Evolutionary conservation across 257 asterid genomes (phyloP), one percentile per base, ranked within the genome.

Genomic region (Solanum arcanum): DNA sequence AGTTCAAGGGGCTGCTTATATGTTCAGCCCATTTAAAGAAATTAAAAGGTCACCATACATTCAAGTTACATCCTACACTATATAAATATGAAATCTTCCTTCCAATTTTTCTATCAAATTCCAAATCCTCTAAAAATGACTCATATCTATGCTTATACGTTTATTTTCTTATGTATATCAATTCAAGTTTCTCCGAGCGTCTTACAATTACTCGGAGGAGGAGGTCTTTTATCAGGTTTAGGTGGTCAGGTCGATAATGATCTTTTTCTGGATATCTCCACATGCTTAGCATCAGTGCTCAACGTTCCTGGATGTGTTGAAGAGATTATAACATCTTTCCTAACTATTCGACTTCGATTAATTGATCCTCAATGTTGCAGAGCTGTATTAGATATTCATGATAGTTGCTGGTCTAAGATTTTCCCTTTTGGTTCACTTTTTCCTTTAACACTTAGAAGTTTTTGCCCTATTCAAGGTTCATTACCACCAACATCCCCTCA

Each of bases 331-430:
- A 18, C 82, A 0, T 88, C 93, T 2, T 87, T 89, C 13, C 9
- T 91, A 52, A 89, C 76, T 18, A 52, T 85, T 18, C 70, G 69
- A 6, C 60, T 83, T 6, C 83, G 59, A 1, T 39, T 89, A 5
- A 66, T 91, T 23, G 90, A 90, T 4, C 88, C 90, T 16, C 86
- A 81, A 11, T 91, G 93, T 44, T 88, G 93, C 39, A 83, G 20
- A 14, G 86, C 90, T 33, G 15, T 86, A 56, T 27, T 89, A 44
- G 27, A 56, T 4, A 49, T 91, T 41, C 91, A 91, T 6, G 87
- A 86, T 6, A 84, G 72, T 49, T 91, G 91, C 15, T 91, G 90
- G 91, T 86, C 90, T 0, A 88, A 84, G 74, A 64, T 76, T 37
- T 81, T 91, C 5, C 90, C 91, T 7, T 18, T 86, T 20, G 56